Percentiles rank a stretch among this genome's conserved stretches.
Evolutionary conservation across 805 yeast species (phyloP).

Genomic region (Candida fluviatilis): DNA sequence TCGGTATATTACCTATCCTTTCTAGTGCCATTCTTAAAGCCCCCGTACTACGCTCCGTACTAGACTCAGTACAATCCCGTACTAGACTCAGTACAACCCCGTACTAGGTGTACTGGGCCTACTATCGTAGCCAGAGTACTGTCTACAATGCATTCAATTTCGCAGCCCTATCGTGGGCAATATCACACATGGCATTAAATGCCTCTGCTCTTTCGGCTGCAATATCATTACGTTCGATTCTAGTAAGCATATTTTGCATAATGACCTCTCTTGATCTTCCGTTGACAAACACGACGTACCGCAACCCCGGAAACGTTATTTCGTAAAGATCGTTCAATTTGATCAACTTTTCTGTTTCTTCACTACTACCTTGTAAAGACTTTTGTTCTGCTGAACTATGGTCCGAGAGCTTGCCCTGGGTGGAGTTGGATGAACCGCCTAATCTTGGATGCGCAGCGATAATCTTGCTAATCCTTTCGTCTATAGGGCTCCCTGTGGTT

Average conservation of each 20-base stretch:
- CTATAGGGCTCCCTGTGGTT: constrained; percentile 16
- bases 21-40: too few relatives aligned
- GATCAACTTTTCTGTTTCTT: constrained; percentile 47
- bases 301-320: constrained; percentile 54
- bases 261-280: constrained; percentile 68
- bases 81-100: too few relatives aligned
- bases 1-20: too few relatives aligned
- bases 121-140: too few relatives aligned
- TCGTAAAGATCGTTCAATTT: constrained; percentile 63
- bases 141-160: constrained; percentile 31
- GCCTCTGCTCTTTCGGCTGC: constrained; percentile 60
- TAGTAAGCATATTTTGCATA: constrained; percentile 54
- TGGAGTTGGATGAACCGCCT: constrained; percentile 51
- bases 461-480: constrained; percentile 42
- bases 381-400: constrained; percentile 74
- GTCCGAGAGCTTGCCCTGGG: constrained; percentile 43
- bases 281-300: constrained; percentile 86
- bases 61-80: too few relatives aligned
- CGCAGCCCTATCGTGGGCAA: constrained; percentile 73
- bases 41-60: too few relatives aligned
- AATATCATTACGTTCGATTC: constrained; percentile 57
- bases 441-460: constrained; percentile 90
- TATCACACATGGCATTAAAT: constrained; percentile 86
- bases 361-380: constrained; percentile 47
- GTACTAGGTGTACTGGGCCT: too few relatives aligned